Evolutionary conservation across 2,329 filamentous ascomycete species (phyloP).

Genomic region (Phaeophleospora eucalypticola): DNA sequence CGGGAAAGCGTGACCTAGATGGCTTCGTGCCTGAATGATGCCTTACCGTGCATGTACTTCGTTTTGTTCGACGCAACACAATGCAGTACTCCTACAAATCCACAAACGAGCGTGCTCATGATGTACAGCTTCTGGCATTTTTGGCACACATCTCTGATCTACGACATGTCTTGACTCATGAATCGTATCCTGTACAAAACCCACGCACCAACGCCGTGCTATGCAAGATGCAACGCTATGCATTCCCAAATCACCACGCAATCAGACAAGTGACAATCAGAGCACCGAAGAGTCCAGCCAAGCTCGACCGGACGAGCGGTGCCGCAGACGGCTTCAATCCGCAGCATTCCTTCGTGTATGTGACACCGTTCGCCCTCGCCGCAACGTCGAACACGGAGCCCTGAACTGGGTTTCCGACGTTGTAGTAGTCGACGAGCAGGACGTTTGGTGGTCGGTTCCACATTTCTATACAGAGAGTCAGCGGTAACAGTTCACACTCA

Average conservation of each 20-base stretch:
- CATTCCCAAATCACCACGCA: conserved; percentile 2
- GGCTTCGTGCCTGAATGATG: too few relatives aligned
- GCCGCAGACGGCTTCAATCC: conserved; percentile 33
- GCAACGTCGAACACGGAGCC: conserved; percentile 77
- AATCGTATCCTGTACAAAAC: background rate
- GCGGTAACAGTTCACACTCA: too few relatives aligned
- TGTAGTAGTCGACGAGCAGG: conserved; percentile 82
- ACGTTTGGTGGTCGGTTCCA: conserved; percentile 73
- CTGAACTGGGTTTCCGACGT: conserved; percentile 56
- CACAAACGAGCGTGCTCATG: too few relatives aligned
- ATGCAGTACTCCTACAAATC: too few relatives aligned
- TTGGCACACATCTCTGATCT: too few relatives aligned
- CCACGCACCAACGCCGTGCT: conserved; percentile 6
- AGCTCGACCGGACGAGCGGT: conserved; percentile 6
- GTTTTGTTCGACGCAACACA: too few relatives aligned
- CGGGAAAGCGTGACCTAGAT: too few relatives aligned
- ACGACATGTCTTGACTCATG: too few relatives aligned
- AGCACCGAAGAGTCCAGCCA: conserved; percentile 10
- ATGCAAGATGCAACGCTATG: conserved; percentile 8
- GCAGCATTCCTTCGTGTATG: conserved; percentile 59
- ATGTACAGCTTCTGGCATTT: background rate
- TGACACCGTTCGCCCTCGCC: conserved; percentile 67
- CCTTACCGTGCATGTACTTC: too few relatives aligned
- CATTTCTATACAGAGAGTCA: conserved; percentile 30
- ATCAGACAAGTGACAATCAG: conserved; percentile 8